Evolutionary conservation across 352 stramenopile genomes (phyloP), one percentile per base, ranked within the genome.

Genomic region (Aphanomyces euteiches): DNA sequence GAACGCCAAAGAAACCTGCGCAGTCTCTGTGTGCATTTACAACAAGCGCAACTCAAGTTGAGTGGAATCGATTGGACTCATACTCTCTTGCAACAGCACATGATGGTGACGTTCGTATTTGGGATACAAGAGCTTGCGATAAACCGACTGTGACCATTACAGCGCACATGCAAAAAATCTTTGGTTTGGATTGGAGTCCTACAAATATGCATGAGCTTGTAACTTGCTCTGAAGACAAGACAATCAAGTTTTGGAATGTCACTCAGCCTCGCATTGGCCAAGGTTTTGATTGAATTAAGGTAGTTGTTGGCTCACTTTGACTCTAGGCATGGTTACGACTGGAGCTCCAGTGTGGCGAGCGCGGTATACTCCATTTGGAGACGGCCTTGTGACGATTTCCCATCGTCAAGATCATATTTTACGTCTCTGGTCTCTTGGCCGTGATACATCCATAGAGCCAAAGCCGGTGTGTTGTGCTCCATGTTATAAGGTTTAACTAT

Each of bases 141-240:
- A 80, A 81, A 21, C 83, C 85, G 0, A 80, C 77, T 12, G 81
- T 79, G 45, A 72, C 82, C 37, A 90, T 95, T 69, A 89, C 82
- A 0, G 87, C 85, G 19, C 87, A 92, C 67, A 89, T 91, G 82
- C 87, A 95, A 50, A 90, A 89, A 70, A 91, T 95, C 74, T 86
- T 89, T 61, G 83, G 80, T 3, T 71, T 95, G 5, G 85, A 93
- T 69, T 95, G 87, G 87, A 85, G 92, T 70, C 86, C 85, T 10
- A 78, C 81, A 72, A 82, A 82, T 12, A 78, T 81, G 77, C 79
- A 93, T 38, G 85, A 95, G 64, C 75, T 95, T 36, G 74, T 93
- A n/a, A 95, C 87, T 64, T 93, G 85, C 71, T 91, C 87, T 0
- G 87, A 93, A 53, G 87, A 93, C 73, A 90, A 90, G 75, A 91